These are phyloP conservation scores for Cunninghamia lanceolata DNA, from an alignment of 75 land plant species.

Conservation along the genomic window DNA sequence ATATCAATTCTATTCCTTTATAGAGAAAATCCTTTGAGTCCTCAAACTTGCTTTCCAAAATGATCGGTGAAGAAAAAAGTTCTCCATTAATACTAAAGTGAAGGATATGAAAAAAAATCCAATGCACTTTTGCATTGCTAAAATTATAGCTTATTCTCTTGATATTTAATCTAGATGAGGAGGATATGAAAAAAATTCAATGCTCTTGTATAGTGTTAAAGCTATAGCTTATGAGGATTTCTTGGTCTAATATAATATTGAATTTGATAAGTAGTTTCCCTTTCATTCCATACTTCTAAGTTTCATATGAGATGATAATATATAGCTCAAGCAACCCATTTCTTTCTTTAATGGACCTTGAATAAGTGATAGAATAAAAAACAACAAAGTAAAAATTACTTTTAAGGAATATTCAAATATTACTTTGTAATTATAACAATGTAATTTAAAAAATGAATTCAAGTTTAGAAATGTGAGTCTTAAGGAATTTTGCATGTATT, in stretches of 20 bases:
- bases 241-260: not conserved
- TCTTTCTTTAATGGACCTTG: too few relatives aligned
- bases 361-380: too few relatives aligned
- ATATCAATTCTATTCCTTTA: not conserved
- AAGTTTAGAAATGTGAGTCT: too few relatives aligned
- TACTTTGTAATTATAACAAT: too few relatives aligned
- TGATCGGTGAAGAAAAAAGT: slow-evolving; percentile 28
- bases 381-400: too few relatives aligned
- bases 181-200: not conserved
- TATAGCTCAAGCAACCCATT: too few relatives aligned
- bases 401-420: too few relatives aligned
- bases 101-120: slow-evolving; percentile 27
- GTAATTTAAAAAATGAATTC: too few relatives aligned
- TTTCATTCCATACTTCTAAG: not conserved
- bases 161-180: not conserved
- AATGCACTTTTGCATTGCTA: too few relatives aligned
- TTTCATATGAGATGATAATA: too few relatives aligned
- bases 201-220: not conserved
- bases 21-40: slow-evolving; percentile 24
- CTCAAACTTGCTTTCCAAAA: slow-evolving; percentile 34
- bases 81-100: slow-evolving; percentile 48
- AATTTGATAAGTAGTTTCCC: not conserved
- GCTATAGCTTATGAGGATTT: not conserved
- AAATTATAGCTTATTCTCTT: not conserved
- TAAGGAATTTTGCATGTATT: too few relatives aligned